Base-by-base conservation (phyloP, 2,329 filamentous ascomycete genomes). In the Fusarium equiseti region DNA sequence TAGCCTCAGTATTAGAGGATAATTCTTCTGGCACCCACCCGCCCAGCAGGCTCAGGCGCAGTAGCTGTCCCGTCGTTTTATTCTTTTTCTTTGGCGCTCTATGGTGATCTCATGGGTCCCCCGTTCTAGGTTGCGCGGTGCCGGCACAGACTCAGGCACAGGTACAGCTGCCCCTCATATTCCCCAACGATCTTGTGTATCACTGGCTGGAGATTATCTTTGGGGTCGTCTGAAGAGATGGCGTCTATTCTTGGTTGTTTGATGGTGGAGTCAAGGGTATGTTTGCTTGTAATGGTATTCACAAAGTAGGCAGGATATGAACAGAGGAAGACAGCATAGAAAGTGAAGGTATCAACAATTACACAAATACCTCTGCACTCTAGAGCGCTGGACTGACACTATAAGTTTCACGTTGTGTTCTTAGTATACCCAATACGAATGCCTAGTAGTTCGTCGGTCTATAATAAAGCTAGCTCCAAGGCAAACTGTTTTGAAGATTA, bases 121-220 rank as follows among this genome's bases (percentile, higher is more conserved):
- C 68, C 68, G 54, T 68, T 62, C 38, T 35, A 58, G 59, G 24
- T 45, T 63, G 68, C 63, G 58, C 62, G 60, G 45, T 35, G 45
- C 43, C 61, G 54, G 20, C 54, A 55, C 46, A 66, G 53, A 50
- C 44, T 29, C 40, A 48, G 62, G 45, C 62, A 56, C 50, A 54
- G 49, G 40, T 43, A 32, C 35, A 58, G 52, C 8, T 38, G 26
- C 61, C 65, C 66, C 66, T 50, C 54, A 68, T 71, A 56, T 51
- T 51, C 68, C 43, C 54, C 50, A 63, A 69, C 53, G 57, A 71
- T 56, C 55, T 69, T 54, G 44, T 69, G 52, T 62, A 58, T 71
- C 38, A 66, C 55, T 71, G 64, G 59, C 49, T 69, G 49, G 56
- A 62, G 54, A 62, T 58, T 29, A 57, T 58, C n/a, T 46, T 35